phyloP scores from a whole-genome alignment of 306 rosid genomes.

The Neltuma alba region DNA sequence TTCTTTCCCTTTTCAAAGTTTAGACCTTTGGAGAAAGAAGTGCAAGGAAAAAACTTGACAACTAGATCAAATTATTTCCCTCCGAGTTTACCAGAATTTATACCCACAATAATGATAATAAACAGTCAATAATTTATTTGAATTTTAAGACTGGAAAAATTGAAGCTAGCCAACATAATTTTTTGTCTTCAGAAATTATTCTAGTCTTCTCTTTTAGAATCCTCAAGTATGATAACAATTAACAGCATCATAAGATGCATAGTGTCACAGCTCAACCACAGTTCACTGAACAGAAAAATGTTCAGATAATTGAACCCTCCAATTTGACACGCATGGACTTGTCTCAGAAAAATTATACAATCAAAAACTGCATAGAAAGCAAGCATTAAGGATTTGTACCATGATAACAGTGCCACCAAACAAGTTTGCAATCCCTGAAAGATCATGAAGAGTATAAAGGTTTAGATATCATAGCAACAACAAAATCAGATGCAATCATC shows the following conservation, averaged over 20 bases:
- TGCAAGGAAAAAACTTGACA: not conserved
- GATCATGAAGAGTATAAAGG: conserved; percentile 31
- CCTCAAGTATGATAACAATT: not conserved
- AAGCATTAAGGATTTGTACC: conserved; percentile 55
- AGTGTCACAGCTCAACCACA: conserved; percentile 24
- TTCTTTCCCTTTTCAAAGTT: not conserved
- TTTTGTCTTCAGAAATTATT: conserved; percentile 9
- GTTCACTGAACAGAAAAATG: not conserved
- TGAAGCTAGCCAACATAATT: not conserved
- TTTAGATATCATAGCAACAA: conserved; percentile 27
- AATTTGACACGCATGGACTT: not conserved
- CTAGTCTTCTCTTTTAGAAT: conserved; percentile 16
- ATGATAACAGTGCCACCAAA: conserved; percentile 83
- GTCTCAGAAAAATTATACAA: not conserved
- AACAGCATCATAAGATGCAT: not conserved
- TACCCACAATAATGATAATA: conserved; percentile 2
- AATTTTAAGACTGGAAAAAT: not conserved
- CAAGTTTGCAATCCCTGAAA: conserved; percentile 99
- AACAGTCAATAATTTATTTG: not conserved
- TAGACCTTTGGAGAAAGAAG: conserved; percentile 1
- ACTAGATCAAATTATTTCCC: not conserved
- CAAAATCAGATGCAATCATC: not conserved
- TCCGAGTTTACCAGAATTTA: conserved; percentile 3
- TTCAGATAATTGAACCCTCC: not conserved
- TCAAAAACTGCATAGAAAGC: conserved; percentile 5